Evolutionary conservation across 345 rosid genomes (phyloP), one percentile per base, ranked within the genome.

Genomic region (Hibiscus mutabilis): DNA sequence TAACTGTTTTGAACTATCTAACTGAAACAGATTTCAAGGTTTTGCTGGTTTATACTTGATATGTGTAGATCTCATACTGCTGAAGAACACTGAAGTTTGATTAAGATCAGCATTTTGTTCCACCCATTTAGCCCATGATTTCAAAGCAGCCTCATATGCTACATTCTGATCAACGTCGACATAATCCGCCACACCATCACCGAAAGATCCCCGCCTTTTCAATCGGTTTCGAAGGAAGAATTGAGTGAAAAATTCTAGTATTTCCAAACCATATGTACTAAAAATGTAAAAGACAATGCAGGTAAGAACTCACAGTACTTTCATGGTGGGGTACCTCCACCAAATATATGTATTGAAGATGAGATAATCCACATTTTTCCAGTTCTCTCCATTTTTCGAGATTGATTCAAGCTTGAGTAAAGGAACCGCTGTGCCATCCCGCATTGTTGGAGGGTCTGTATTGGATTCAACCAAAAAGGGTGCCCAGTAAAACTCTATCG

Each of bases 61-160:
- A 72, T 91, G 98, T 16, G 81, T 71, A 25, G 98, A 97, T 31
- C 97, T 83, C 92, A 78, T 80, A 89, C 97, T 90, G 74, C 80
- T 85, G 80, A 95, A 95, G 88, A 92, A 92, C 75, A 89, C 84
- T 0, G 78, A 74, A 15, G 96, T 87, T 9, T 76, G 82, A 71
- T 70, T 83, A 13, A 90, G 67, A 78, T 95, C 82, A 13, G 90
- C 73, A 69, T 88, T 95, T 63, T 81, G 73, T 9, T 90, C 91
- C 49, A 86, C 78, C 98, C 99, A 95, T 1, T 77, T 81, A 11
- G 75, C 76, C 99, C 92, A 92, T 74, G 92, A 82, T 62, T 46
- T 75, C 80, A 92, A 57, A 29, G 85, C 96, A 68, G 81, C 80
- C 56, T 78, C 77, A 49, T 90, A 95, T 8, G 80, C 85, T 4